Percentiles rank a stretch among this genome's conserved stretches.
phyloP scores from a whole-genome alignment of 2,329 filamentous ascomycete genomes.

The Moelleriella libera region DNA sequence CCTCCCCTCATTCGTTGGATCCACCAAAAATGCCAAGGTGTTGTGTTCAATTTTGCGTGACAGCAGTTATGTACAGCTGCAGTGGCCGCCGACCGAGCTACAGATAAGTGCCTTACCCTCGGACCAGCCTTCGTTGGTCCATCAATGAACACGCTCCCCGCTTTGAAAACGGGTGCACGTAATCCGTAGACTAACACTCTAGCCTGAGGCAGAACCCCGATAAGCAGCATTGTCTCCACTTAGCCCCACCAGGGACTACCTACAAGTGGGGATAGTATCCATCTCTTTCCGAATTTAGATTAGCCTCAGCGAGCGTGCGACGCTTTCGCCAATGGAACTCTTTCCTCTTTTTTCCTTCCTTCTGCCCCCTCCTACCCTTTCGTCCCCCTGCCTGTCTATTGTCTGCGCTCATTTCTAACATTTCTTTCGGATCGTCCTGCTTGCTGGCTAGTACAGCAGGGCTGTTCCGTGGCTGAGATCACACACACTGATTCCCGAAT shows the following conservation, averaged over 20 bases:
- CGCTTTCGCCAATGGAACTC: neutral
- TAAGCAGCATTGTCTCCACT: neutral
- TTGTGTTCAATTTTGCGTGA: too few relatives aligned
- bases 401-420: neutral
- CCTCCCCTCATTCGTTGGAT: too few relatives aligned
- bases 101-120: too few relatives aligned
- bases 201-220: constrained; percentile 1
- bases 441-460: neutral
- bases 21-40: too few relatives aligned
- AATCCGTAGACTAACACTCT: too few relatives aligned
- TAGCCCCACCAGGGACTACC: neutral
- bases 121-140: too few relatives aligned
- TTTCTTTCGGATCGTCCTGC: neutral
- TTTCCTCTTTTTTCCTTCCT: neutral
- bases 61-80: too few relatives aligned
- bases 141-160: too few relatives aligned
- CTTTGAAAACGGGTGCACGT: too few relatives aligned
- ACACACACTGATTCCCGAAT: neutral
- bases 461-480: neutral
- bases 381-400: neutral
- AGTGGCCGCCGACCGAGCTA: too few relatives aligned
- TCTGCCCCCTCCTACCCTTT: neutral
- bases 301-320: constrained; percentile 1
- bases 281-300: neutral
- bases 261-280: neutral